Base-by-base conservation (phyloP, 257 asterid species). In the Fraxinus cuspidata region DNA sequence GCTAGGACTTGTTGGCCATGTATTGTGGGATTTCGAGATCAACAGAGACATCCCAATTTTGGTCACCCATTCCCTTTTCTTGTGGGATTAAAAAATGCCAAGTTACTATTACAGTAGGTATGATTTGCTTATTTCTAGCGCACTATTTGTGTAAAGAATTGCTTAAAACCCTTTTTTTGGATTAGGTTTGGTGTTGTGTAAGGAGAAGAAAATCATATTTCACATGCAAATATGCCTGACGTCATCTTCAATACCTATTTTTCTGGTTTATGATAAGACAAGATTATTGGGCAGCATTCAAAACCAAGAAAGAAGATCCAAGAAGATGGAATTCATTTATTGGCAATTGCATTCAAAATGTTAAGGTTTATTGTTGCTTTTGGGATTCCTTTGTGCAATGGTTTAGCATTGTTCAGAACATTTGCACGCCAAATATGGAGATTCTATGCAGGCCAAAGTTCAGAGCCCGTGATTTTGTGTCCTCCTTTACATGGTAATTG, bases 381-480 rank as follows among this genome's bases (percentile, higher is more conserved):
- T 75, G 56, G 31, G 8, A 75, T 77, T 38, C 74, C 77, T n/a
- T 29, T 68, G 49, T 34, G 77, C 56, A 67, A 34, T 66, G 65
- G 70, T 2, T 16, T 73, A 23, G 67, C 60, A 74, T 21, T 78
- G 51, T 73, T 35, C 71, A 18, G 70, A 42, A 32, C 67, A 18
- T 44, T 77, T 27, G 77, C 79, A 29, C n/a, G 4, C 63, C 10
- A 16, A 51, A 0, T 18, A 51, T 51, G 63, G 63, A 51, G 7
- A 51, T 19, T 5, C 7, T 53, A 74, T 11, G 68, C 78, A 27
- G 67, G 66, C 1, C 63, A 47, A 66, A n/a, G 29, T n/a, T n/a
- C n/a, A n/a, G 79, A 81, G 70, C 76, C 84, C 1, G 80, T 76
- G 64, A 73, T 71, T 49, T 72, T 84, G 42, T 85, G 85, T 7